Conservation (phyloP, 108 stramenopile species). For the Aurantiochytrium sp. region DNA sequence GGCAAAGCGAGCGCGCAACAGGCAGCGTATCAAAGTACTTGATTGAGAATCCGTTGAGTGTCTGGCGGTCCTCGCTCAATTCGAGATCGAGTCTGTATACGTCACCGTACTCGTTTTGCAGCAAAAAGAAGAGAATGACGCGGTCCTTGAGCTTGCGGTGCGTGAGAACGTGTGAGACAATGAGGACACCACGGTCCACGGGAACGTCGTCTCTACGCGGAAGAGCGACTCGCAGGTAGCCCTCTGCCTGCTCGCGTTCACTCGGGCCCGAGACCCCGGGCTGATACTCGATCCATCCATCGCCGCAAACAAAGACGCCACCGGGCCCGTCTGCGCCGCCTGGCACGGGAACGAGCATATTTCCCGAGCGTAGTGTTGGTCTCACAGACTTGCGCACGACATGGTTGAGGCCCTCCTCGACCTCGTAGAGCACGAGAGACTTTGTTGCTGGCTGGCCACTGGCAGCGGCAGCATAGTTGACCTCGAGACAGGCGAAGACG, state of each 20-base stretch:
- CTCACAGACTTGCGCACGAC: constrained; percentile 61
- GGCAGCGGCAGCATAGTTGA: constrained; percentile 79
- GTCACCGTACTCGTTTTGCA: constrained; percentile 89
- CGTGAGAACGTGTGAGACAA: constrained; percentile 62
- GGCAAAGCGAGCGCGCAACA: constrained; percentile 67
- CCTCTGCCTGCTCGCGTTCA: constrained; percentile 24
- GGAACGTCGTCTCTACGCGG: constrained; percentile 74
- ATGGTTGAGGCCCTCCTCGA: constrained; percentile 96
- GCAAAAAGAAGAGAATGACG: constrained; percentile 77
- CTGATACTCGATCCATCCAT: constrained; percentile 82
- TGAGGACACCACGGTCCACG: constrained; percentile 60
- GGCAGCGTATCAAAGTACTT: constrained; percentile 81
- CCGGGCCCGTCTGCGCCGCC: constrained; percentile 83
- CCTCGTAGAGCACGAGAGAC: constrained; percentile 82
- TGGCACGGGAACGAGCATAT: constrained; percentile 76
- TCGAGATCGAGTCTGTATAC: constrained; percentile 78
- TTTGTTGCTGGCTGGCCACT: constrained; percentile 27
- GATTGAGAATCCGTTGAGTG: constrained; percentile 53
- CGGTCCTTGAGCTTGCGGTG: constrained; percentile 68
- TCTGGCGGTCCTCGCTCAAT: constrained; percentile 37
- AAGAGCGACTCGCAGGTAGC: constrained; percentile 41
- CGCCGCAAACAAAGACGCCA: constrained; percentile 87
- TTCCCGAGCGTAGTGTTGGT: constrained; percentile 58
- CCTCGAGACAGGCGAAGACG: constrained; percentile 84
- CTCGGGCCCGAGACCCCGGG: constrained; percentile 64